Evolutionary conservation across 176 grass and related monocot genomes (phyloP).

Genomic region (Thinopyrum elongatum): DNA sequence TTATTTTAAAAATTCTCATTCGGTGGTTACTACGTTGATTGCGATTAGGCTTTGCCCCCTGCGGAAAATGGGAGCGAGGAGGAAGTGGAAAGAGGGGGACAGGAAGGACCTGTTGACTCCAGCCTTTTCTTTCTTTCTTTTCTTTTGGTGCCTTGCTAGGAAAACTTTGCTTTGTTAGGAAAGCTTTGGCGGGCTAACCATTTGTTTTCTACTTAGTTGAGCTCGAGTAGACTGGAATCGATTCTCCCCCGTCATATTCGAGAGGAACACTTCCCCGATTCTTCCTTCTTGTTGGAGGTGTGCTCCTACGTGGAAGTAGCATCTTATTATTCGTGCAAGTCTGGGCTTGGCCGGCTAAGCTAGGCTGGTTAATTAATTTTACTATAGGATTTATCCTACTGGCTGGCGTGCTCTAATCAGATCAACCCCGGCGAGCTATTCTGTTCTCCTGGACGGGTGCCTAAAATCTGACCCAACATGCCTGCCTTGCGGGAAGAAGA

Average conservation of each 20-base stretch:
- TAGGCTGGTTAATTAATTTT: neutral
- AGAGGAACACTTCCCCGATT: neutral
- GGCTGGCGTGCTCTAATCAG: neutral
- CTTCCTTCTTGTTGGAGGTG: too few relatives aligned
- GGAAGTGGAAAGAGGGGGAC: neutral
- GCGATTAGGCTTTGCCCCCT: neutral
- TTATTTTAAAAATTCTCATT: too few relatives aligned
- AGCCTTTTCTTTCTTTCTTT: neutral
- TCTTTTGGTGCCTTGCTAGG: constrained; percentile 18
- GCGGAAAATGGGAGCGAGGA: neutral
- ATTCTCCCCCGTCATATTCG: neutral
- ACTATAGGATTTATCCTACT: too few relatives aligned
- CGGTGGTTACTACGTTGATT: neutral
- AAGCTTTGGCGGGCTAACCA: neutral
- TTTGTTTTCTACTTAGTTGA: neutral
- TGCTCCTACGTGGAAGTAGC: neutral
- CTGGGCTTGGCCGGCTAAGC: too few relatives aligned
- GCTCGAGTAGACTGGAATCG: neutral
- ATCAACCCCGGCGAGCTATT: neutral
- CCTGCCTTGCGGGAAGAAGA: neutral
- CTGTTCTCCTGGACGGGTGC: neutral
- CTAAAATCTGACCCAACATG: constrained; percentile 17
- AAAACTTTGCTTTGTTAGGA: neutral
- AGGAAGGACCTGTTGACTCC: neutral
- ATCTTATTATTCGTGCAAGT: neutral